Base-by-base conservation (phyloP, 2,329 filamentous ascomycete genomes). In the Paracamarosporium sp. region DNA sequence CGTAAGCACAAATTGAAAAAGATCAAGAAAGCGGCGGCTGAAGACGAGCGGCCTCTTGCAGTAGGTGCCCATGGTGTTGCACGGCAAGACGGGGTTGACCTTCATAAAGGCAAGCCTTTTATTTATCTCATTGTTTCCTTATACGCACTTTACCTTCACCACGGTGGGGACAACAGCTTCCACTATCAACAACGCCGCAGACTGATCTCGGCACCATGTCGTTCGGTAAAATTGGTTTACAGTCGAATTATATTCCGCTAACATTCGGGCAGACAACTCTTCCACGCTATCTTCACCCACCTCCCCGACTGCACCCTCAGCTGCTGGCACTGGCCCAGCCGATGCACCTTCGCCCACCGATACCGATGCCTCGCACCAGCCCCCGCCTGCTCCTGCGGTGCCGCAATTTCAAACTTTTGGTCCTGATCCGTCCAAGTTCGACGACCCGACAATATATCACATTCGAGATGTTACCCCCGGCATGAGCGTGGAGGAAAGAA, bases 391-490 rank as follows among this genome's bases (percentile, higher is more conserved):
- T 1, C 84, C 86, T n/a, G 81, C 85, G 6, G 78, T 89, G 24
- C 85, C 86, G 5, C 90, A 93, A 57, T 88, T 89, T 70, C 91
- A 96, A 77, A 93, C 92, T 0, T 98, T 97, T 75, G 94, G 94
- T 57, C 89, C 94, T 36, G 93, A 98, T 71, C 94, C 94, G 0
- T 91, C 92, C 25, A 92, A 88, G n/a, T 97, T 94, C 69, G 83
- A 88, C 65, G 95, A 99, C 72, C 93, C 93, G 1, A 97, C 94
- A 33, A 85, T 97, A 48, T 99, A 99, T 80, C 91, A 99, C 73
- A 97, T 99, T 61, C 88, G 89, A 55, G 83, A 89, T 0, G 83
- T 93, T 24, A 85, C 85, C 1, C 85, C 88, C 0, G 88, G 85
- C 62, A 96, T 97, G 89, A 84, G 87, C 2, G 87, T 93, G 56